Evolutionary conservation across 2,329 filamentous ascomycete genomes (phyloP), one percentile per base, ranked within the genome.

Genomic region (Aspergillus candidus): DNA sequence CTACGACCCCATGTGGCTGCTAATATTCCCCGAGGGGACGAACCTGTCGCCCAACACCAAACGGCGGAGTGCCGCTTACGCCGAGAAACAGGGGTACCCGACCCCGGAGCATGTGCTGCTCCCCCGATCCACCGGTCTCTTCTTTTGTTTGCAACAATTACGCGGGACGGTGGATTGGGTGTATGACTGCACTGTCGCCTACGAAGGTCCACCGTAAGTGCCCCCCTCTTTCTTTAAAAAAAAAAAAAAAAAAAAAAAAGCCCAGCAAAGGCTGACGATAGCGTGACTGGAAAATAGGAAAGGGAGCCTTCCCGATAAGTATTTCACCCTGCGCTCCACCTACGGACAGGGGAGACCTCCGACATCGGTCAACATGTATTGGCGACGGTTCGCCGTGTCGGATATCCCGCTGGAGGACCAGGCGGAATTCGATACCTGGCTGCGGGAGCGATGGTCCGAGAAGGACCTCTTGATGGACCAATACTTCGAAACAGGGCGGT

Each of bases 361-460:
- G 2, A 95, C 90, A 63, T 95, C 89, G 1, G 90, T 97, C 58
- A 97, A 96, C 67, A 90, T 97, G 73, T 86, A 94, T 68, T 98
- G 91, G 88, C 82, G 93, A 41, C 82, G 89, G 8, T 96, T 94
- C 67, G 78, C 79, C 30, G 63, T 96, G 11, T 77, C 78, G 15
- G 82, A 88, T 14, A 94, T 98, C 35, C 91, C 91, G 0, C 76
- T 94, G 8, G 77, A 88, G 29, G 79, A 84, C 54, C 75, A 78
- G 12, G 77, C 84, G 33, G 73, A 78, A 6, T 98, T 98, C 58
- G 88, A 94, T 45, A 58, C 75, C 3, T 98, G 93, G 93, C 74
- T 97, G 22, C 78, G 83, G 29, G 82, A 87, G 44, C 79, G 89
- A 35, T 98, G 93, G 93, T 79, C 83, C 40, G 89, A 95, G 63